phyloP scores from a whole-genome alignment of 139 green algal species.

The Trebouxia sp. region DNA sequence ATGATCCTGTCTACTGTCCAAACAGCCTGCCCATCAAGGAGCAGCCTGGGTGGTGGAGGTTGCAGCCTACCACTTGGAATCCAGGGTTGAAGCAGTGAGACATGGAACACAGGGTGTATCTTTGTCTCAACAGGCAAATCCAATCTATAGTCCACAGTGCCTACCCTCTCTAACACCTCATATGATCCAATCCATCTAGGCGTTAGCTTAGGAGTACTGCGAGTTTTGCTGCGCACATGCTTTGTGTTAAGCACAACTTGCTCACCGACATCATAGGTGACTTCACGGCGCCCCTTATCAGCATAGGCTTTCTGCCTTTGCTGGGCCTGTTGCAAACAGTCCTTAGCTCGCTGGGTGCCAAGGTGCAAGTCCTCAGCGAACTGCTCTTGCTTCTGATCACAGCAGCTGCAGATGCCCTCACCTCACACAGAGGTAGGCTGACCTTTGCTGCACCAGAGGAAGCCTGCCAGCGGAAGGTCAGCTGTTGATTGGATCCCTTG shows the following conservation, averaged over 20 bases:
- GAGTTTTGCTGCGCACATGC: background rate
- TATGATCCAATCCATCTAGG: conserved; percentile 9
- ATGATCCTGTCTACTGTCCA: background rate
- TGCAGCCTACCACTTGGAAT: background rate
- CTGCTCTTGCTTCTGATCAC: background rate
- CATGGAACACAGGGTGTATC: background rate
- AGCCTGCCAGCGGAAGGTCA: no score
- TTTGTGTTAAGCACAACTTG: conserved; percentile 31
- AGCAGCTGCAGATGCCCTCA: background rate
- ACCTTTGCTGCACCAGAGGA: no score
- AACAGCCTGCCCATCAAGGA: background rate
- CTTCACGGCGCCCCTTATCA: conserved; percentile 14
- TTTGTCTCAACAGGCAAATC: background rate
- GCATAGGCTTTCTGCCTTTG: conserved; percentile 37
- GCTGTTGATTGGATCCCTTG: background rate
- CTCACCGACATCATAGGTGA: conserved; percentile 24
- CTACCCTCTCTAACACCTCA: background rate
- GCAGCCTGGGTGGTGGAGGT: background rate
- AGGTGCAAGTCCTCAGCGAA: background rate
- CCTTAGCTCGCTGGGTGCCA: no score
- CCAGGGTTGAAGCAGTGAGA: conserved; percentile 2
- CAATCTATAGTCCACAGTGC: background rate
- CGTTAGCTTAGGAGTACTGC: background rate
- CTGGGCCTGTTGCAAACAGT: background rate
- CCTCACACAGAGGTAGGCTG: no score